Evolutionary conservation across 495 filamentous ascomycete species (phyloP).

Genomic region (Penicillium angulare): DNA sequence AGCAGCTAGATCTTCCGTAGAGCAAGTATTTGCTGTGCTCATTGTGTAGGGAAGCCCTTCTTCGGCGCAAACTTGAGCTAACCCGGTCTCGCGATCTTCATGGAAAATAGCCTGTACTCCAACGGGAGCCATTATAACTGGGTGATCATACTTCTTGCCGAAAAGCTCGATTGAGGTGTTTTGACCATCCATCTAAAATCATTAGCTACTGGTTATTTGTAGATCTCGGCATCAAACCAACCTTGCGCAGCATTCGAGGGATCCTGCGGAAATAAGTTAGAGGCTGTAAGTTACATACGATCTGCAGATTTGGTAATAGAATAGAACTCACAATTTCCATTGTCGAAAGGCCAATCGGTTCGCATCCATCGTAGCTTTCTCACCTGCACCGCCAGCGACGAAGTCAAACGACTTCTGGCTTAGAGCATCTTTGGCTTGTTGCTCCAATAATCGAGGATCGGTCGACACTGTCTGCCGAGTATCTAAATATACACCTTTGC

Average conservation of each 20-base stretch:
- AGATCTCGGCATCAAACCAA: slow-evolving; percentile 17
- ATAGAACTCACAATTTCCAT: slow-evolving; percentile 57
- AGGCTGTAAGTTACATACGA: not conserved
- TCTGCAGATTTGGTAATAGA: not conserved
- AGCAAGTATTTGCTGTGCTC: slow-evolving; percentile 53
- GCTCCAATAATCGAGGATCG: slow-evolving; percentile 58
- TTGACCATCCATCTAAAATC: slow-evolving; percentile 36
- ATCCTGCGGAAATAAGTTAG: slow-evolving; percentile 14
- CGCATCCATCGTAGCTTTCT: slow-evolving; percentile 62
- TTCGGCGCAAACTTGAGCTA: slow-evolving; percentile 52
- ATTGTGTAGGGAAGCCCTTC: slow-evolving; percentile 56
- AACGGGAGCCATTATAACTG: slow-evolving; percentile 58
- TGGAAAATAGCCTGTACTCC: slow-evolving; percentile 61
- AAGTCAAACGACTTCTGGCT: slow-evolving; percentile 55
- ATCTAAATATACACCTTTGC: slow-evolving; percentile 47
- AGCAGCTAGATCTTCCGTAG: slow-evolving; percentile 54
- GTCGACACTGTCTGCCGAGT: slow-evolving; percentile 55
- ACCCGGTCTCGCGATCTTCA: slow-evolving; percentile 50
- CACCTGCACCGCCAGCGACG: slow-evolving; percentile 63
- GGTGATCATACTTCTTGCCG: slow-evolving; percentile 49
- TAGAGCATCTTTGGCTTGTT: slow-evolving; percentile 51
- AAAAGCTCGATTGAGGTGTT: slow-evolving; percentile 57
- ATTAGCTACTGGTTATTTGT: too few relatives aligned
- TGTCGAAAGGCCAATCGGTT: slow-evolving; percentile 64
- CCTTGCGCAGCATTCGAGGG: slow-evolving; percentile 42